These are phyloP conservation scores for Xylaria sp. DNA, from an alignment of 2,329 filamentous ascomycete species.

Conservation along the genomic window DNA sequence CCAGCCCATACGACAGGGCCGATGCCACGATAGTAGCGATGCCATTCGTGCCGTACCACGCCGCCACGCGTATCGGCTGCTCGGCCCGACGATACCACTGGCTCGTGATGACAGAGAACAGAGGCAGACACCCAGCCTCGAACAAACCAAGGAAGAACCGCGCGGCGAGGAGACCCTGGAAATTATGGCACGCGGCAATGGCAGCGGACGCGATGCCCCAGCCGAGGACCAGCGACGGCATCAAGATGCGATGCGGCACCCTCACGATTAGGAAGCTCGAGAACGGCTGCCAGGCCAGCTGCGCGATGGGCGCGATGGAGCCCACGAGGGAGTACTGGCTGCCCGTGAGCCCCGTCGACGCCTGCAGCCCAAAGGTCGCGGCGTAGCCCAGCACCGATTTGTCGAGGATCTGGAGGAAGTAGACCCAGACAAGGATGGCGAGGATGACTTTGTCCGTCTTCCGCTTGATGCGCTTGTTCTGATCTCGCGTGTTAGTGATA, in stretches of 20 bases:
- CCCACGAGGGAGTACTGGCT: conserved; percentile 59
- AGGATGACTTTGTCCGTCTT: conserved; percentile 56
- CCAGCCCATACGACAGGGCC: conserved; percentile 61
- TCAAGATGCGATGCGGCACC: conserved; percentile 70
- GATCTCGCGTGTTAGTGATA: neutral
- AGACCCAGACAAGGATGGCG: conserved; percentile 65
- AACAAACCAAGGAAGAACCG: conserved; percentile 69
- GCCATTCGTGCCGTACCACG: conserved; percentile 72
- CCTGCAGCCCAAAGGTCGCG: conserved; percentile 71
- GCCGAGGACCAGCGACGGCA: conserved; percentile 61
- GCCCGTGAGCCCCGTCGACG: conserved; percentile 66
- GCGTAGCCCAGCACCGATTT: conserved; percentile 71
- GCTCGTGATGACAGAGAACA: conserved; percentile 67
- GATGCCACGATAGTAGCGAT: conserved; percentile 62
- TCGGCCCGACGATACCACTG: conserved; percentile 72
- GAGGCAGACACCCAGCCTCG: conserved; percentile 61
- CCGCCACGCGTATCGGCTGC: conserved; percentile 66
- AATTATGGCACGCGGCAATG: conserved; percentile 64
- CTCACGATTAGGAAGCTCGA: conserved; percentile 67
- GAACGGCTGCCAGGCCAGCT: conserved; percentile 64
- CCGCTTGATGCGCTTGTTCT: conserved; percentile 40
- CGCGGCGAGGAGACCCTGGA: conserved; percentile 60
- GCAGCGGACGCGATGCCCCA: conserved; percentile 64
- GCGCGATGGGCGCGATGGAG: conserved; percentile 63
- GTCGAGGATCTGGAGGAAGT: conserved; percentile 72